Conservation (phyloP, 164 flowering plant genomes). For the Kingdonia uniflora region DNA sequence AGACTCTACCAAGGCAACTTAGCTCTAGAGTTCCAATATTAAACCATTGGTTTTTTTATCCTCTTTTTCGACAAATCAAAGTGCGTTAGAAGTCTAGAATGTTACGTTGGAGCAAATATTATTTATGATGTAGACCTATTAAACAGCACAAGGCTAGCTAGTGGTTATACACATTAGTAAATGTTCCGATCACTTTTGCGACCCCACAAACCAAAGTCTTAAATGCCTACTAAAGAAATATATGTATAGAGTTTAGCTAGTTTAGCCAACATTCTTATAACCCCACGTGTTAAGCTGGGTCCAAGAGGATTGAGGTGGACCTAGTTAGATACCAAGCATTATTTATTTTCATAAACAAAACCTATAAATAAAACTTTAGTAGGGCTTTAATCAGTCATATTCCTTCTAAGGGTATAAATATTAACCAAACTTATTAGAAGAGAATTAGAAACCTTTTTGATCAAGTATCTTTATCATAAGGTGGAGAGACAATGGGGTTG, state of each 20-base stretch:
- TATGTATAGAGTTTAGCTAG: not conserved
- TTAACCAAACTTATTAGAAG: not conserved
- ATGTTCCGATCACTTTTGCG: too few relatives aligned
- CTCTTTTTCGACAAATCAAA: not conserved
- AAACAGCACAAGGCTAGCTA: too few relatives aligned
- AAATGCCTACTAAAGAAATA: too few relatives aligned
- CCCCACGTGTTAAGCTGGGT: not conserved
- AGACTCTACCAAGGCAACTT: not conserved
- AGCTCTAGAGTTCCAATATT: not conserved
- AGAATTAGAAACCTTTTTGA: not conserved
- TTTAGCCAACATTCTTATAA: not conserved
- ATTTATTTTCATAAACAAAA: not conserved
- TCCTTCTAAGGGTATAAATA: constrained; percentile 4
- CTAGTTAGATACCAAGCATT: not conserved
- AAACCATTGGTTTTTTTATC: not conserved
- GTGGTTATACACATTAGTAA: too few relatives aligned
- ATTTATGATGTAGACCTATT: too few relatives aligned
- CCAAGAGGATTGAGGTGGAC: not conserved
- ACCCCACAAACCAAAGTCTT: too few relatives aligned
- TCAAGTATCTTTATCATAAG: not conserved
- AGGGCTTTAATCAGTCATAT: constrained; percentile 29
- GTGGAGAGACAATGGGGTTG: constrained; percentile 4
- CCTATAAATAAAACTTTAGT: constrained; percentile 12
- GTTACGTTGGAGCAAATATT: not conserved
- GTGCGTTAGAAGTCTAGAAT: not conserved